Percentiles rank a stretch among this genome's conserved stretches.
Evolutionary conservation across 495 filamentous ascomycete genomes (phyloP).

Genomic region (Choiromyces venosus): DNA sequence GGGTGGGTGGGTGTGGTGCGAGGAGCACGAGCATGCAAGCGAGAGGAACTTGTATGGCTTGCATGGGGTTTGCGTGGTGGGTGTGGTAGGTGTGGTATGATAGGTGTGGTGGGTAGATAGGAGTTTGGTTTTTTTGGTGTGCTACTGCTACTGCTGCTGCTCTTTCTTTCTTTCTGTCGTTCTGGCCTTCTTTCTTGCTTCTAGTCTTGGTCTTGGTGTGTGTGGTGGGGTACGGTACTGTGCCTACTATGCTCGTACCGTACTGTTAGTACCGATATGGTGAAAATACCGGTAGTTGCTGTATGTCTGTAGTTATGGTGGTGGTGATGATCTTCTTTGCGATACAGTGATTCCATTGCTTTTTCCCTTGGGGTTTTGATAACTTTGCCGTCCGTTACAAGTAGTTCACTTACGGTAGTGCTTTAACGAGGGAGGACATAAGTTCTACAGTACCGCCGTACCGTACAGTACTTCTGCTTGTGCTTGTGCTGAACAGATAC

Average conservation of each 20-base stretch:
- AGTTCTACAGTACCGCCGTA: conserved; percentile 1
- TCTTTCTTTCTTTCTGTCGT: too few relatives aligned
- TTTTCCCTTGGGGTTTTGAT: background rate
- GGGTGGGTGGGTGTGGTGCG: too few relatives aligned
- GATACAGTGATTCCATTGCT: background rate
- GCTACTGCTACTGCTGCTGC: background rate
- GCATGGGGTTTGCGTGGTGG: too few relatives aligned
- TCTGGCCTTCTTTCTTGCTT: background rate
- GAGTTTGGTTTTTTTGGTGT: too few relatives aligned
- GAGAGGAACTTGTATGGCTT: too few relatives aligned
- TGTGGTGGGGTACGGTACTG: background rate
- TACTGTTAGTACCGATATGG: background rate
- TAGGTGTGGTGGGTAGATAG: background rate
- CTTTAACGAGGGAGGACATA: background rate
- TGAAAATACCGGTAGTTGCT: background rate
- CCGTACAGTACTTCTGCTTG: background rate
- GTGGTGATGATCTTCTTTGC: background rate
- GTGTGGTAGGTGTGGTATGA: background rate
- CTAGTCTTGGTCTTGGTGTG: background rate
- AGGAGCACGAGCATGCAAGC: too few relatives aligned
- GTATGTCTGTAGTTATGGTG: background rate
- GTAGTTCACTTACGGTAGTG: too few relatives aligned
- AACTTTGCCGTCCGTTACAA: background rate
- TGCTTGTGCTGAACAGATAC: background rate
- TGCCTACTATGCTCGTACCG: background rate